These are phyloP conservation scores for Ogataea ramenticola DNA, from an alignment of 805 yeast genomes.

Conservation along the genomic window DNA sequence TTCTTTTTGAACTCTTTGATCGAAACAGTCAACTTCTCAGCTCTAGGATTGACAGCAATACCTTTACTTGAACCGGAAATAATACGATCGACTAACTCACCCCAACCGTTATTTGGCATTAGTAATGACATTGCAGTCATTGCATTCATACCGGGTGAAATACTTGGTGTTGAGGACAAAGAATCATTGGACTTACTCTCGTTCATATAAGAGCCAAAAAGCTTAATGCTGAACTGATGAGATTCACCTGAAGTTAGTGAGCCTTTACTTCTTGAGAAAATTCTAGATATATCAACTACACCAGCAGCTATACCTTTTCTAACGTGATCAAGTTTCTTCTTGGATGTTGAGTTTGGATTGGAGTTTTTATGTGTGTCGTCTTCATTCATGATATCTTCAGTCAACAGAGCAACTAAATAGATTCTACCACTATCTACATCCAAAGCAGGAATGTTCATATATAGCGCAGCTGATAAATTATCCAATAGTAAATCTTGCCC, in stretches of 20 bases:
- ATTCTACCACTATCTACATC: constrained; percentile 55
- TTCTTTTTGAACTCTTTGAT: constrained; percentile 66
- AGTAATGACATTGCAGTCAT: constrained; percentile 28
- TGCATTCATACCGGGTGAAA: constrained; percentile 25
- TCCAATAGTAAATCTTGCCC: constrained; percentile 54
- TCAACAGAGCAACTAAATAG: constrained; percentile 67
- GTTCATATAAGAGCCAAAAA: constrained; percentile 63
- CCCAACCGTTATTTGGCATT: constrained; percentile 72
- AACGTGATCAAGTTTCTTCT: constrained; percentile 29
- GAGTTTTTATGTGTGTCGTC: no score
- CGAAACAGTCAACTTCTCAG: constrained; percentile 60
- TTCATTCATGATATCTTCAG: constrained; percentile 46
- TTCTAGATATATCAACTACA: constrained; percentile 74
- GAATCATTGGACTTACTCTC: constrained; percentile 23
- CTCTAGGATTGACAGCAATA: constrained; percentile 74
- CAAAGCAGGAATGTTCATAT: constrained; percentile 64
- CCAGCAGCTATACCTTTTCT: constrained; percentile 86
- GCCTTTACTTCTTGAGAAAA: constrained; percentile 61
- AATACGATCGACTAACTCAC: constrained; percentile 73
- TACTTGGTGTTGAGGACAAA: constrained; percentile 8
- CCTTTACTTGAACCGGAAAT: constrained; percentile 70
- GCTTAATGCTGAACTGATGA: constrained; percentile 62
- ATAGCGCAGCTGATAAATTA: constrained; percentile 70
- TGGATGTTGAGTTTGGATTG: no score
- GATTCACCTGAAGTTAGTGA: constrained; percentile 53